phyloP scores from a whole-genome alignment of 108 stramenopile genomes.

The Cylindrotheca fusiformis region DNA sequence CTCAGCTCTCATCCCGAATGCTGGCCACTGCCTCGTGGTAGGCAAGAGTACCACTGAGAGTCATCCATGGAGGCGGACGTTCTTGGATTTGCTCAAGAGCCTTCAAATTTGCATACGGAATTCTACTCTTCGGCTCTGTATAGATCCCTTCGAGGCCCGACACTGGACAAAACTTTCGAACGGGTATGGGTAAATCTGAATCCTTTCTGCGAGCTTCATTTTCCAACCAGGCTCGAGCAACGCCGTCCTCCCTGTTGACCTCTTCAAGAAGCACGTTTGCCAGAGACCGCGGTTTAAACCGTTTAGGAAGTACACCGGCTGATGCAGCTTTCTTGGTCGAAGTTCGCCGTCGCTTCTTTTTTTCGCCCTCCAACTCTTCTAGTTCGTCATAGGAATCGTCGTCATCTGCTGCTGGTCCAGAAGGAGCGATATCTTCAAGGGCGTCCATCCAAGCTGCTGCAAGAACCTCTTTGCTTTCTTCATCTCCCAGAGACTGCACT shows the following conservation, averaged over 20 bases:
- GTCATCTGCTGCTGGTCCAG: slow-evolving; percentile 39
- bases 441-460: slow-evolving; percentile 80
- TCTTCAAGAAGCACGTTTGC: slow-evolving; percentile 80
- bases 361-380: slow-evolving; percentile 59
- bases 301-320: slow-evolving; percentile 53
- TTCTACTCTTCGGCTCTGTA: slow-evolving; percentile 74
- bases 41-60: slow-evolving; percentile 36
- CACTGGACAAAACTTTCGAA: slow-evolving; percentile 80
- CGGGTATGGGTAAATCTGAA: slow-evolving; percentile 14
- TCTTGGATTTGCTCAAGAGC: slow-evolving; percentile 85
- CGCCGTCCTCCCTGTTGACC: slow-evolving; percentile 59
- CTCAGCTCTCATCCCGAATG: slow-evolving; percentile 27
- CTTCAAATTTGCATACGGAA: slow-evolving; percentile 72
- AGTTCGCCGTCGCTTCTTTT: slow-evolving; percentile 22
- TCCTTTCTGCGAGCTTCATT: slow-evolving; percentile 37
- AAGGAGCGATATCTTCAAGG: slow-evolving; percentile 60
- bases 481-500: slow-evolving; percentile 21
- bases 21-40: slow-evolving; percentile 44
- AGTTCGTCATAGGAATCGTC: slow-evolving; percentile 83
- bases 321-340: slow-evolving; percentile 13
- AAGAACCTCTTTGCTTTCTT: slow-evolving; percentile 40
- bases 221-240: slow-evolving; percentile 61
- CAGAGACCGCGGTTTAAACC: slow-evolving; percentile 72
- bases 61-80: slow-evolving; percentile 85
- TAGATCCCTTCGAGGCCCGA: slow-evolving; percentile 73